These are phyloP conservation scores for Ogataea minuta DNA, from an alignment of 805 yeast species.

Conservation along the genomic window DNA sequence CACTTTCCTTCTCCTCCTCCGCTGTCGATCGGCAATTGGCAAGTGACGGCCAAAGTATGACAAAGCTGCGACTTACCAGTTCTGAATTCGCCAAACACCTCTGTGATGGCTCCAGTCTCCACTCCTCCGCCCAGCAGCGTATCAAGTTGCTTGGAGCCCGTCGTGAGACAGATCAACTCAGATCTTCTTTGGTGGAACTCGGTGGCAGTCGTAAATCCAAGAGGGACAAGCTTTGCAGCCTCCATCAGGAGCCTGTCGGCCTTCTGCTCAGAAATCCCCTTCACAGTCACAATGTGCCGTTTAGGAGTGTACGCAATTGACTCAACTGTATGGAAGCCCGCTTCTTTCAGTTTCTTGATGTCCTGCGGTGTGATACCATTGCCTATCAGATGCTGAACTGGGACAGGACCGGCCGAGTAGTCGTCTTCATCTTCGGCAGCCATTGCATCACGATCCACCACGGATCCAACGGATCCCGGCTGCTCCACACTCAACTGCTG, in stretches of 20 bases:
- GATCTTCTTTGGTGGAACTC: conserved; percentile 88
- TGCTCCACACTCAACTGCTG: conserved; percentile 13
- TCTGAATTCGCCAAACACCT: conserved; percentile 94
- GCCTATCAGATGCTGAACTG: conserved; percentile 57
- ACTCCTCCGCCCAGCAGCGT: conserved; percentile 94
- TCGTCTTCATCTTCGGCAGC: conserved; percentile 38
- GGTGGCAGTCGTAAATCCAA: conserved; percentile 97
- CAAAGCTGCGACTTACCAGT: conserved; percentile 97
- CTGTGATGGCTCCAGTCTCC: conserved; percentile 96
- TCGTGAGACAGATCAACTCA: conserved; percentile 87
- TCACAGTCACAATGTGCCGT: conserved; percentile 69
- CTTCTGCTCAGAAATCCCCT: conserved; percentile 94
- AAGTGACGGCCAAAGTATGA: conserved; percentile 94
- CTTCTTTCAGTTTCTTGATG: conserved; percentile 73
- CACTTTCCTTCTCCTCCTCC: conserved; percentile 99
- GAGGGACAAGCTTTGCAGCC: conserved; percentile 83
- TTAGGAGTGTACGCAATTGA: conserved; percentile 92
- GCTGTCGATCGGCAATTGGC: conserved; percentile 93
- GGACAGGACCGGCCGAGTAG: conserved; percentile 49
- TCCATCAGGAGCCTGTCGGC: conserved; percentile 82
- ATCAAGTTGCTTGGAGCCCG: conserved; percentile 93
- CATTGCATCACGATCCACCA: conserved; percentile 25
- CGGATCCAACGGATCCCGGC: conserved; percentile 14
- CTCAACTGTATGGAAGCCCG: conserved; percentile 87
- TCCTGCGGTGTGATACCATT: conserved; percentile 84